Conservation (phyloP, 2,329 filamentous ascomycete species). For the Fusarium sp. region DNA sequence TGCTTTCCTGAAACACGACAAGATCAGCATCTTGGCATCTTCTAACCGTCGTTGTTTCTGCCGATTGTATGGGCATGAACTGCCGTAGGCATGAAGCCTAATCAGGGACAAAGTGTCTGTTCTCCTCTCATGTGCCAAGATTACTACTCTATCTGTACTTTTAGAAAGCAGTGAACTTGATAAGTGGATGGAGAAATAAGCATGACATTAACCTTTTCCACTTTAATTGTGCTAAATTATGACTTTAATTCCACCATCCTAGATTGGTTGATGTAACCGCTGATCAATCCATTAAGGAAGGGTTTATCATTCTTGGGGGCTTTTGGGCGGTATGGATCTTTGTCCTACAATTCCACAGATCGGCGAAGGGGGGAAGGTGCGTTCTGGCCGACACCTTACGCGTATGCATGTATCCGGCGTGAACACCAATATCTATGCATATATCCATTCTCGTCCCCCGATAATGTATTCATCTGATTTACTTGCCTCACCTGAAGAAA, state of each 20-base stretch:
- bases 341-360: background rate
- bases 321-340: too few species aligned
- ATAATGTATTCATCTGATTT: background rate
- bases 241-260: constrained; percentile 10
- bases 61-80: background rate
- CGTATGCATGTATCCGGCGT: background rate
- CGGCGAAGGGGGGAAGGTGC: background rate
- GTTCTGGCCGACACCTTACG: background rate
- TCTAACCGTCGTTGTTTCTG: background rate
- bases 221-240: constrained; percentile 17
- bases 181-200: constrained; percentile 18
- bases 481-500: background rate
- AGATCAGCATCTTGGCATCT: constrained; percentile 38
- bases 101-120: background rate
- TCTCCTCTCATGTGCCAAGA: constrained; percentile 8
- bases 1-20: constrained; percentile 23
- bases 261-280: constrained; percentile 5
- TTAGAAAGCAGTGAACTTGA: constrained; percentile 1
- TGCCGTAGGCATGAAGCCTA: background rate
- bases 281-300: background rate
- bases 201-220: constrained; percentile 24
- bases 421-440: background rate
- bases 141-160: background rate
- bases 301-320: too few species aligned
- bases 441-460: background rate